Percentiles rank a stretch among this genome's conserved stretches.
Conservation (phyloP, 371 early-diverging fungal genomes). For the Rhizopus delemar region DNA sequence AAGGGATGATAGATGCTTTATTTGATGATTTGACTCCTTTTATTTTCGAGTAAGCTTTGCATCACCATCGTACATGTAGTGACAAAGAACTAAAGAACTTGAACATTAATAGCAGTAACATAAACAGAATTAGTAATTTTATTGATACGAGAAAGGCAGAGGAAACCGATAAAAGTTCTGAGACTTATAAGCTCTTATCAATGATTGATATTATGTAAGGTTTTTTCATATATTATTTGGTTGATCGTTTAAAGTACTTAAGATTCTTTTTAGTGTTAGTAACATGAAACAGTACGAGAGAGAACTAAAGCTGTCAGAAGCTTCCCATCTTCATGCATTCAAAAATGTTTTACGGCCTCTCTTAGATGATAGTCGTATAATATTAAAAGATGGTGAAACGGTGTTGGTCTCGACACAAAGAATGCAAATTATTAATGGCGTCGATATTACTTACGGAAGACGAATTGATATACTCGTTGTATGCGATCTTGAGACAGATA, state of each 20-base stretch:
- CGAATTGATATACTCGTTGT: conserved; percentile 19
- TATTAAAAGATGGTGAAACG: conserved; percentile 13
- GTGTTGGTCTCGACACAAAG: conserved; percentile 15
- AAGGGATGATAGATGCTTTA: too few species aligned
- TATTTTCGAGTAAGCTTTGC: too few species aligned
- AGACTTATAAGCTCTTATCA: conserved; percentile 17
- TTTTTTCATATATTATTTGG: conserved; percentile 15
- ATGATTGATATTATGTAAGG: conserved; percentile 15
- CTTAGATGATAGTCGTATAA: conserved; percentile 15
- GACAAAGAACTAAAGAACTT: too few species aligned
- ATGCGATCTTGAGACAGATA: conserved; percentile 12
- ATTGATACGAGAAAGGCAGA: conserved; percentile 17
- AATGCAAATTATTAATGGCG: conserved; percentile 19
- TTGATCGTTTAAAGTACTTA: conserved; percentile 10
- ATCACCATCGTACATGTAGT: too few species aligned
- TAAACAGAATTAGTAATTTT: too few species aligned
- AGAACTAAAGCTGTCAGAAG: conserved; percentile 16
- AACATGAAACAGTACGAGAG: conserved; percentile 13
- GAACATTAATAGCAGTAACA: too few species aligned
- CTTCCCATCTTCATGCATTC: conserved; percentile 15
- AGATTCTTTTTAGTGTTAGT: conserved; percentile 13
- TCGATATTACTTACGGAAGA: conserved; percentile 19
- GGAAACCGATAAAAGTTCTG: conserved; percentile 18
- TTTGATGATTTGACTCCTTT: too few species aligned
- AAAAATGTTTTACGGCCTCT: conserved; percentile 16